Evolutionary conservation across 495 filamentous ascomycete species (phyloP), one percentile per base, ranked within the genome.

Genomic region (Extremus antarcticus): DNA sequence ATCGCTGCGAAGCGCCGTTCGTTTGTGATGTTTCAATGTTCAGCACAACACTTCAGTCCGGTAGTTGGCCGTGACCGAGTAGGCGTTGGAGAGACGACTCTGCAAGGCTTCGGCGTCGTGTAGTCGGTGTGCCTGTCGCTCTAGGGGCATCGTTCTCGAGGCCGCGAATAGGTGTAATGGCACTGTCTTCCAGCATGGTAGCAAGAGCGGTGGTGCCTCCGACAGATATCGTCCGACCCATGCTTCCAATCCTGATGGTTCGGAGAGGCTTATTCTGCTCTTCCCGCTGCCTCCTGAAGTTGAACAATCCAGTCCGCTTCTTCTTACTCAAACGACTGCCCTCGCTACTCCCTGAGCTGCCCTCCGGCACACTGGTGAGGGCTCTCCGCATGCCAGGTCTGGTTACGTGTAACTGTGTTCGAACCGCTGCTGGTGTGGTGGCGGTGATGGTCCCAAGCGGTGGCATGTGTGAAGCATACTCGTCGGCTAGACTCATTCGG

Each of bases 381-480:
- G 61, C 59, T 29, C 62, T 60, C 20, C 55, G 56, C 24, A 46
- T 45, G 25, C 58, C 55, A 55, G 54, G 57, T 51, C 47, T 51
- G 16, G 46, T 16, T 0, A 39, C 8, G 25, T 50, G 45, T 25
- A 25, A 38, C 20, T 25, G 25, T 10, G 50, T 25, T 32, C 25
- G 20, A 1, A 19, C 41, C 17, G 24, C 39, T 2, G 38, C 52
- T 2, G 55, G 22, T n/a, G 22, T 53, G 11, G 54, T 50, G 21
- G 53, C 55, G 8, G 60, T 54, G 47, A 84, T 77, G 57, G 82
- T 77, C 7, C 78, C 79, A 24, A 81, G 66, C 0, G 81, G 81
- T 8, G 81, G 80, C 24, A 82, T 74, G 60, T 84, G 81, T 51
- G 80, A 81, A 25, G 69, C 74, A 63, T 84, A 82, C 60, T 83